These are phyloP conservation scores for Phaeotremella fagi DNA, from an alignment of 768 basidiomycete species.

Conservation along the genomic window DNA sequence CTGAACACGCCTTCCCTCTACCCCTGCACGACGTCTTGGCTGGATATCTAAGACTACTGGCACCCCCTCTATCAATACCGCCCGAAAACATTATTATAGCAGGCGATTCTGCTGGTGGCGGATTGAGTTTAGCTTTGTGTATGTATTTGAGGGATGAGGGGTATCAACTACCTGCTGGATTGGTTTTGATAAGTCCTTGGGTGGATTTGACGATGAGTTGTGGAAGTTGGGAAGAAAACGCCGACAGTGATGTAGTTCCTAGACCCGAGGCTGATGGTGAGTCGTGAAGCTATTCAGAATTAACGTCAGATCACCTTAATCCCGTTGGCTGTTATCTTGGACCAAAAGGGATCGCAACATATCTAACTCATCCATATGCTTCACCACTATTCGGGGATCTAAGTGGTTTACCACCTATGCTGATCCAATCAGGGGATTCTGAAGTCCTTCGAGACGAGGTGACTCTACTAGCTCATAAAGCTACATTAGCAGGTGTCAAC, in stretches of 20 bases:
- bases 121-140: constrained; percentile 72
- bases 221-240: constrained; percentile 96
- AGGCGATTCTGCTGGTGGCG: constrained; percentile 94
- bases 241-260: constrained; percentile 50
- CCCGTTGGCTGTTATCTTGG: constrained; percentile 93
- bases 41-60: constrained; percentile 77
- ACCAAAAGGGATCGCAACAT: constrained; percentile 58
- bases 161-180: constrained; percentile 76
- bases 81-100: constrained; percentile 71
- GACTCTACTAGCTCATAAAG: constrained; percentile 86
- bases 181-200: constrained; percentile 90
- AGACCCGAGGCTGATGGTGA: constrained; percentile 45
- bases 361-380: constrained; percentile 92
- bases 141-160: constrained; percentile 93
- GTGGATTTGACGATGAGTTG: constrained; percentile 97
- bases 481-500: constrained; percentile 74
- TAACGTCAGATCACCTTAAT: constrained; percentile 74
- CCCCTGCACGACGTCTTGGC: constrained; percentile 78
- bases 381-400: constrained; percentile 89
- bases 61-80: constrained; percentile 77
- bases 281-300: constrained; percentile 50
- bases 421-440: constrained; percentile 88
- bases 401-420: constrained; percentile 74
- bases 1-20: constrained; percentile 90
- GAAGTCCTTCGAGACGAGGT: constrained; percentile 95